These are phyloP conservation scores for Wickerhamiella nectarea DNA, from an alignment of 805 yeast genomes.

Conservation along the genomic window DNA sequence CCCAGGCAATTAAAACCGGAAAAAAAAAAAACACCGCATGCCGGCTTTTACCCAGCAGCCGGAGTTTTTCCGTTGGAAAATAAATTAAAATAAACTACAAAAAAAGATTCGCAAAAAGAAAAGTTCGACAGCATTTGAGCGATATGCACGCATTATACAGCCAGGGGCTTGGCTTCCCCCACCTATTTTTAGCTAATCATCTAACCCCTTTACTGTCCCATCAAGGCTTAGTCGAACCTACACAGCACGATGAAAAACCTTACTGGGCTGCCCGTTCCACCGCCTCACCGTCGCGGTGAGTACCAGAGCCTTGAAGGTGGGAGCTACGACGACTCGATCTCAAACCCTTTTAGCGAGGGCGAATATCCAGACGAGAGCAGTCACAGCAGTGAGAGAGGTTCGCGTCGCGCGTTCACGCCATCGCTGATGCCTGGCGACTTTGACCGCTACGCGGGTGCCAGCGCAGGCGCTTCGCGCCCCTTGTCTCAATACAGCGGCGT, in stretches of 20 bases:
- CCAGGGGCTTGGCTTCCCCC: too few relatives aligned
- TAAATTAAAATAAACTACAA: too few relatives aligned
- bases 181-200: too few relatives aligned
- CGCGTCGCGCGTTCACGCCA: conserved; percentile 14
- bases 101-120: too few relatives aligned
- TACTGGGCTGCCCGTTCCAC: conserved; percentile 12
- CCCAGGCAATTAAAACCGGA: too few relatives aligned
- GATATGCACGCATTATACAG: too few relatives aligned
- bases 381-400: conserved; percentile 7
- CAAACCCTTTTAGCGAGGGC: conserved; percentile 12
- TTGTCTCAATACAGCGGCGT: conserved; percentile 8
- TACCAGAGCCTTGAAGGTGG: conserved; percentile 17
- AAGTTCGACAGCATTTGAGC: too few relatives aligned
- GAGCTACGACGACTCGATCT: conserved; percentile 7
- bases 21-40: too few relatives aligned
- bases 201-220: too few relatives aligned
- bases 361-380: conserved; percentile 10
- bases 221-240: neutral
- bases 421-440: conserved; percentile 21
- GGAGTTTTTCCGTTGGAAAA: too few relatives aligned
- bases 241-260: conserved; percentile 9
- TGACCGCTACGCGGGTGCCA: conserved; percentile 27
- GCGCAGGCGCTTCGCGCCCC: conserved; percentile 5
- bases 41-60: too few relatives aligned
- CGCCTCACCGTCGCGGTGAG: conserved; percentile 11